Base-by-base conservation (phyloP, 169 alveolate genomes). In the Cryptosporidium sp. region DNA sequence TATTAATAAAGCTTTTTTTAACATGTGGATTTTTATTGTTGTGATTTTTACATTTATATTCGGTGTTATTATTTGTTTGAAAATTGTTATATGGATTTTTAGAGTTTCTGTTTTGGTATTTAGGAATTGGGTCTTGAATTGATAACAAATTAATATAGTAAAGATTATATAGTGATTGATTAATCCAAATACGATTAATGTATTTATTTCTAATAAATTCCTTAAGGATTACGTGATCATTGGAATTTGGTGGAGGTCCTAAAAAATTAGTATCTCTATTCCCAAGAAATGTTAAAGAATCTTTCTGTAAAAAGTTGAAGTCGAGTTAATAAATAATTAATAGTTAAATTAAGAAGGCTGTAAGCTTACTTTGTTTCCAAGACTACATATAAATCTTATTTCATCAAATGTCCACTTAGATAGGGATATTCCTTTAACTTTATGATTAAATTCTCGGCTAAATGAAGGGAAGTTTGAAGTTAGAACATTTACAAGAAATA, bases 361-460 rank as follows among this genome's bases (percentile, higher is more conserved):
- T n/a, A 23, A 16, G 31, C 85, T 23, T 86, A 86, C 93, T 59
- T 86, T 70, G 52, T 92, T 92, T 70, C 95, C 95, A 33, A 59
- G 84, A 70, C 84, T 91, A 50, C 91, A 91, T 41, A 93, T 89
- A 70, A 70, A 26, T 70, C 91, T 91, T 5, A 93, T 86, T 84
- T 93, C 95, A 68, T 93, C 85, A 67, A 65, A 55, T 2, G 92
- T 92, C 91, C 93, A 93, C 23, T 91, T 93, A 33, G 94, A 89
- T 35, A 93, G 91, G 18, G 93, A 91, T 41, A 92, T 91, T 55
- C 94, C 93, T 69, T 93, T 93, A 45, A 93, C 94, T 71, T 91
- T 93, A 55, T 86, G 93, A 80, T 89, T 93, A 71, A 93, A 86
- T 43, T 93, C 94, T 10, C 95, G 74, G n/a, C 93, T 85, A 2